phyloP scores from a whole-genome alignment of 805 yeast genomes.

The Scheffersomyces spartinae region DNA sequence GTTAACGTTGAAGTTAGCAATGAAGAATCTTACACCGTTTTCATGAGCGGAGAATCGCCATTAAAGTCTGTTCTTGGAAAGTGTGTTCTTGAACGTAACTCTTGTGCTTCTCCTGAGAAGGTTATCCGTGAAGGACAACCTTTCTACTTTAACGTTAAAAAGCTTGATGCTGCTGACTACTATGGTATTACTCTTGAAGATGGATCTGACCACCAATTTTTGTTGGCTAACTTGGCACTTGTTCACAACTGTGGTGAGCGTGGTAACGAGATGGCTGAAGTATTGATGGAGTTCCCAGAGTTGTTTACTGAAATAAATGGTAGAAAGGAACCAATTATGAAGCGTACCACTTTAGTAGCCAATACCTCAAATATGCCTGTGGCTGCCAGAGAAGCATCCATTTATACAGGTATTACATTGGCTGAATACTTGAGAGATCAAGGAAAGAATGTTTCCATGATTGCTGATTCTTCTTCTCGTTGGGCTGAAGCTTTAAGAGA shows the following conservation, averaged over 20 bases:
- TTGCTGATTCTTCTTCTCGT: slow-evolving; percentile 99
- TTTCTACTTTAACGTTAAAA: slow-evolving; percentile 17
- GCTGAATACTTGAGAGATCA: slow-evolving; percentile 99
- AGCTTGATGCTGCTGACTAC: slow-evolving; percentile 20
- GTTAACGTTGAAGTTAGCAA: slow-evolving; percentile 13
- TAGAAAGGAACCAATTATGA: slow-evolving; percentile 96
- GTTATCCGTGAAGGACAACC: slow-evolving; percentile 11
- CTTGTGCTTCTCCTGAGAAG: slow-evolving; percentile 4
- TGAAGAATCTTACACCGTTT: slow-evolving; percentile 8
- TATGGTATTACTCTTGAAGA: slow-evolving; percentile 32
- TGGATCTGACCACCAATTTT: slow-evolving; percentile 29
- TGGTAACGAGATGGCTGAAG: slow-evolving; percentile 99
- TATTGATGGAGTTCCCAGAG: slow-evolving; percentile 98
- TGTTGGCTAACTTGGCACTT: slow-evolving; percentile 25
- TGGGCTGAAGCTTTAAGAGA: slow-evolving; percentile 99
- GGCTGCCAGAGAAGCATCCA: slow-evolving; percentile 99
- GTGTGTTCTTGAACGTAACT: slow-evolving; percentile 12
- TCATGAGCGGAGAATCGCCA: slow-evolving; percentile 11
- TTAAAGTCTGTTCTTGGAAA: slow-evolving; percentile 12
- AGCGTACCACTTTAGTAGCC: slow-evolving; percentile 97
- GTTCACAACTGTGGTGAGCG: slow-evolving; percentile 65
- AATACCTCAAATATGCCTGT: slow-evolving; percentile 99
- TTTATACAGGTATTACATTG: slow-evolving; percentile 95
- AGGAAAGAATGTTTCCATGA: slow-evolving; percentile 98
- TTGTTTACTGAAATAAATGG: slow-evolving; percentile 84